Evolutionary conservation across 1,284 basidiomycete genomes (phyloP).

Genomic region (Cryptococcus sp.): DNA sequence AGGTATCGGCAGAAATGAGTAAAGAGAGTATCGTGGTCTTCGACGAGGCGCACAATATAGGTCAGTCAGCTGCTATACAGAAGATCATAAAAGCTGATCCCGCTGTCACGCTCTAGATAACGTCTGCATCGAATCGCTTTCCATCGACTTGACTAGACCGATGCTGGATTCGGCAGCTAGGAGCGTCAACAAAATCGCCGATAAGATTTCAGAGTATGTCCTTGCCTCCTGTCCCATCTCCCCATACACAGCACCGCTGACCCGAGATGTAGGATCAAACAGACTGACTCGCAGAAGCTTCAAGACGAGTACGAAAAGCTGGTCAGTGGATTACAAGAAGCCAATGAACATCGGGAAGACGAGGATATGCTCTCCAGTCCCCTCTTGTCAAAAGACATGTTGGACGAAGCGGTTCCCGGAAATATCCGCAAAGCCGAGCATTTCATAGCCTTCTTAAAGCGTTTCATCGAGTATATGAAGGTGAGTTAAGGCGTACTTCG

Average conservation of each 20-base stretch:
- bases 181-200: conserved; percentile 82
- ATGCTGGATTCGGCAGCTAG: conserved; percentile 95
- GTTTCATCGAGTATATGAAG: conserved; percentile 98
- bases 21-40: conserved; percentile 99
- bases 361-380: conserved; percentile 91
- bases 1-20: conserved; percentile 95
- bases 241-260: background rate
- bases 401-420: conserved; percentile 94
- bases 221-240: background rate
- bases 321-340: conserved; percentile 89
- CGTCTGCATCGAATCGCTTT: conserved; percentile 97
- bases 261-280: conserved; percentile 71
- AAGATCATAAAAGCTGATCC: background rate
- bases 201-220: conserved; percentile 89
- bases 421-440: conserved; percentile 99
- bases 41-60: conserved; percentile 99
- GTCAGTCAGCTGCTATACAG: conserved; percentile 55
- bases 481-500: conserved; percentile 53
- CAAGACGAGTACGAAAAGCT: conserved; percentile 98
- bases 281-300: conserved; percentile 86
- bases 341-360: conserved; percentile 60
- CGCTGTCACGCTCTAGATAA: conserved; percentile 65
- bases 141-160: conserved; percentile 96
- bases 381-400: conserved; percentile 92
- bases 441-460: conserved; percentile 96